A percentile compares a stretch with the other conserved stretches of the same genome.
These are phyloP conservation scores for Naegleria gruberi DNA, from an alignment of 208 protist species.

Conservation along the genomic window DNA sequence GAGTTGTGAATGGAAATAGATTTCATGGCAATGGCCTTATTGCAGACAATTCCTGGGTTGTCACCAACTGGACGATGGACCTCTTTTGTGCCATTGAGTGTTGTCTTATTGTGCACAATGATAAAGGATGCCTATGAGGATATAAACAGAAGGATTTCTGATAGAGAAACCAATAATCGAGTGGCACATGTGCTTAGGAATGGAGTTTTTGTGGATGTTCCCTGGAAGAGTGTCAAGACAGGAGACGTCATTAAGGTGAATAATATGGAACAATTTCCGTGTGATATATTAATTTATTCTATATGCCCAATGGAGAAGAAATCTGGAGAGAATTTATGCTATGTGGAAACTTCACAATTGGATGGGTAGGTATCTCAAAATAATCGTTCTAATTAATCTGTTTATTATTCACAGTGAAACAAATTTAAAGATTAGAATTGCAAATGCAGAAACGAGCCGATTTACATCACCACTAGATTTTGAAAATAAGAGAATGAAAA, in stretches of 20 bases:
- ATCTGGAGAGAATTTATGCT: constrained; percentile 5
- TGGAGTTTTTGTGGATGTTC: background rate
- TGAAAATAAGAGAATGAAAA: background rate
- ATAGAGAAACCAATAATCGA: background rate
- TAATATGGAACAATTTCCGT: constrained; percentile 16
- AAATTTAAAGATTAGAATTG: constrained; percentile 17
- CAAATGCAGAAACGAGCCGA: background rate
- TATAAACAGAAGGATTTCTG: background rate
- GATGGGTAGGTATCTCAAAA: constrained; percentile 15
- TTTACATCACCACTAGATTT: background rate
- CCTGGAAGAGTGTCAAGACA: background rate
- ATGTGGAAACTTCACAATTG: constrained; percentile 20
- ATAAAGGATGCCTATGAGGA: constrained; percentile 41
- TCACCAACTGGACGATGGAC: constrained; percentile 42
- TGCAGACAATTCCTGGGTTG: constrained; percentile 27
- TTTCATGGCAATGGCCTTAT: background rate
- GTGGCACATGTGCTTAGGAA: background rate
- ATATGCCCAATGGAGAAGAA: no score
- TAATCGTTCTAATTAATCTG: no score
- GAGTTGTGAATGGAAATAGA: no score
- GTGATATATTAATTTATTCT: constrained; percentile 11
- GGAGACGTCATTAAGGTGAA: constrained; percentile 14
- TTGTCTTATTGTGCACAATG: constrained; percentile 38
- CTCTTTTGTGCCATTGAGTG: constrained; percentile 24
- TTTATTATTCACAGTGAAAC: background rate